Evolutionary conservation across 2,329 filamentous ascomycete species (phyloP).

Genomic region (Talaromyces sp.): DNA sequence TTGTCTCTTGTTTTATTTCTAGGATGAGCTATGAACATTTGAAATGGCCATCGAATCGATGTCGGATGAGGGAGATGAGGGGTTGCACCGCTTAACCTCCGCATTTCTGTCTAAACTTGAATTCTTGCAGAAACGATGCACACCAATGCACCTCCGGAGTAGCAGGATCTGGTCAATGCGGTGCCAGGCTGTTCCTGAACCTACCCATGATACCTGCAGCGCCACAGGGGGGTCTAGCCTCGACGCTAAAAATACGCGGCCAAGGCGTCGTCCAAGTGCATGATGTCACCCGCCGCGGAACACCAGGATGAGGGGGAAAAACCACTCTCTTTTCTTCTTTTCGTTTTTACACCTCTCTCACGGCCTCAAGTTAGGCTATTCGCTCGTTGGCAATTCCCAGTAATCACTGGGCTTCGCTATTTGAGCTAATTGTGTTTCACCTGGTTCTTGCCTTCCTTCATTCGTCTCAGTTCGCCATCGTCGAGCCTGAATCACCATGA

Average conservation of each 20-base stretch:
- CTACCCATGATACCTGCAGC: background rate
- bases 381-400: slow-evolving; percentile 12
- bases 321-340: slow-evolving; percentile 1
- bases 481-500: slow-evolving; percentile 22
- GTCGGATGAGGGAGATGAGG: too few relatives aligned
- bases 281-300: slow-evolving; percentile 19
- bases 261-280: slow-evolving; percentile 12
- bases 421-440: background rate
- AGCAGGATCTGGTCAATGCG: background rate
- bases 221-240: slow-evolving; percentile 13
- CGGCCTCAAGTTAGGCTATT: slow-evolving; percentile 16
- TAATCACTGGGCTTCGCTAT: slow-evolving; percentile 3
- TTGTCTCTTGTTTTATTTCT: too few relatives aligned
- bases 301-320: slow-evolving; percentile 11
- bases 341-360: background rate
- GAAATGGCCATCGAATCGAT: too few relatives aligned
- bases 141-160: background rate
- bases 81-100: too few relatives aligned
- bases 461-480: background rate
- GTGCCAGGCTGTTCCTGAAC: background rate
- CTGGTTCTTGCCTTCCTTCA: background rate
- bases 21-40: too few relatives aligned
- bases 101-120: background rate
- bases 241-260: slow-evolving; percentile 18
- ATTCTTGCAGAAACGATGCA: background rate